These are phyloP conservation scores for Dothidotthia symphoricarpi DNA, from an alignment of 2,329 filamentous ascomycete genomes.

Conservation along the genomic window DNA sequence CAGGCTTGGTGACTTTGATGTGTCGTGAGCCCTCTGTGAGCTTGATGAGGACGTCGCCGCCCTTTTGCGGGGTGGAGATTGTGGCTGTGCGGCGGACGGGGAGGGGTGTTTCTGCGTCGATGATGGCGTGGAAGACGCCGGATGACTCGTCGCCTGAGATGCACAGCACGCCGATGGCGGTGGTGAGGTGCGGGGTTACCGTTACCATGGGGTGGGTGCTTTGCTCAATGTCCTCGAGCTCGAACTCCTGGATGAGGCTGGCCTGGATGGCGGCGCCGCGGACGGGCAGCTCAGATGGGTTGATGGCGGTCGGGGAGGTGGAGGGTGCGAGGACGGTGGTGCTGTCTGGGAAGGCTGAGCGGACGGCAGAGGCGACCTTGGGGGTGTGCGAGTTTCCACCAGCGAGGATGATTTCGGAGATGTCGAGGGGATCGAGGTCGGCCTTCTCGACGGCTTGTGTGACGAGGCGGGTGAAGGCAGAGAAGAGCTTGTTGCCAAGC, in stretches of 20 bases:
- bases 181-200: conserved; percentile 83
- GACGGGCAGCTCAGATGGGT: conserved; percentile 86
- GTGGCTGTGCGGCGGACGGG: conserved; percentile 83
- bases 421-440: conserved; percentile 83
- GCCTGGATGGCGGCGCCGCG: conserved; percentile 95
- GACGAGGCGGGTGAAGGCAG: conserved; percentile 82
- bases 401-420: conserved; percentile 91
- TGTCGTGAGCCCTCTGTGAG: conserved; percentile 84
- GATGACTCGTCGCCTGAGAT: conserved; percentile 57
- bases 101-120: conserved; percentile 82
- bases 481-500: conserved; percentile 79
- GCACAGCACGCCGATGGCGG: conserved; percentile 83
- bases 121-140: conserved; percentile 75
- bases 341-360: conserved; percentile 74
- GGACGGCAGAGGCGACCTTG: conserved; percentile 80
- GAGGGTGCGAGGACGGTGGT: conserved; percentile 81
- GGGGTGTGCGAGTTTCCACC: conserved; percentile 93
- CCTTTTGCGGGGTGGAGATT: conserved; percentile 71
- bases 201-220: conserved; percentile 94
- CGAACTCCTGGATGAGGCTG: conserved; percentile 90
- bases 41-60: conserved; percentile 84
- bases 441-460: conserved; percentile 88
- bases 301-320: conserved; percentile 74
- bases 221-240: conserved; percentile 89
- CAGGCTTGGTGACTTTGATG: conserved; percentile 89